phyloP scores from a whole-genome alignment of 768 basidiomycete species.

The Hortiboletus campestris region DNA sequence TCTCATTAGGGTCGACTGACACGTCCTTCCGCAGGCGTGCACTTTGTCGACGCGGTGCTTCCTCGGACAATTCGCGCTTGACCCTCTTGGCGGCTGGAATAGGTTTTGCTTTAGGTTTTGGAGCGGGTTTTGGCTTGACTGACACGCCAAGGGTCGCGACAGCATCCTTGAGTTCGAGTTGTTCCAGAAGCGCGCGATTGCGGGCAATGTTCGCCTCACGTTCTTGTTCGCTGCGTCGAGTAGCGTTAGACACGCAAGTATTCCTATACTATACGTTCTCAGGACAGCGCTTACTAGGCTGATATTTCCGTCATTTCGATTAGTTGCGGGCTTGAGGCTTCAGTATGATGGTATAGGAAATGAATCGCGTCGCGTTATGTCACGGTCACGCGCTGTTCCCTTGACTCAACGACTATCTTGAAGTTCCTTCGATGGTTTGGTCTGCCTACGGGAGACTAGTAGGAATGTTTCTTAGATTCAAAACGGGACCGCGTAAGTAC shows the following conservation, averaged over 20 bases:
- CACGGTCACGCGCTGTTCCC: conserved; percentile 23
- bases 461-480: too few relatives aligned
- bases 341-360: background rate
- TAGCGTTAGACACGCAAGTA: background rate
- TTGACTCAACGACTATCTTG: too few relatives aligned
- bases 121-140: conserved; percentile 37
- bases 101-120: conserved; percentile 54
- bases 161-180: conserved; percentile 65
- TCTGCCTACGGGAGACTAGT: too few relatives aligned
- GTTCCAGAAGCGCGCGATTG: conserved; percentile 70
- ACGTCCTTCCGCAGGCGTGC: conserved; percentile 53
- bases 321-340: background rate
- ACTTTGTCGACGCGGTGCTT: conserved; percentile 63
- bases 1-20: conserved; percentile 57
- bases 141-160: conserved; percentile 47
- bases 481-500: too few relatives aligned
- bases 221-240: conserved; percentile 53
- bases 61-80: conserved; percentile 46
- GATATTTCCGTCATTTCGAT: conserved; percentile 44
- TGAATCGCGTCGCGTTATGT: conserved; percentile 32
- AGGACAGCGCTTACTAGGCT: conserved; percentile 44
- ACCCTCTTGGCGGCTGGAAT: conserved; percentile 53
- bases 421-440: too few relatives aligned
- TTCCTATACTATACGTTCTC: background rate
- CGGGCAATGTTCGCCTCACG: conserved; percentile 81